A percentile compares a stretch with the other conserved stretches of the same genome.
Conservation (phyloP, 805 yeast genomes). For the Zygosaccharomyces kombuchaensis region DNA sequence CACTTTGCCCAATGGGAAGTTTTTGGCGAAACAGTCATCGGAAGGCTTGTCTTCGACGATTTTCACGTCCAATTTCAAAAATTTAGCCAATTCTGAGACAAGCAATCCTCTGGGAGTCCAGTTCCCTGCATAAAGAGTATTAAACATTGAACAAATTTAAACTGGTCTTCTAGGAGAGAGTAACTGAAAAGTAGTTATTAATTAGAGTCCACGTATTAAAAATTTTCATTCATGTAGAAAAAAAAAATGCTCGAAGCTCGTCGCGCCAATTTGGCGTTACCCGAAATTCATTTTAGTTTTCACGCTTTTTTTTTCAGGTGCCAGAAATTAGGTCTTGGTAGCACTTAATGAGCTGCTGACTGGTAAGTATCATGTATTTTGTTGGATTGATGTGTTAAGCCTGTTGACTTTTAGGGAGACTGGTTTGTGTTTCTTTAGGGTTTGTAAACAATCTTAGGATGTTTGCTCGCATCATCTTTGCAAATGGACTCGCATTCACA, state of each 20-base stretch:
- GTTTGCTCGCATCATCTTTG: too few relatives aligned
- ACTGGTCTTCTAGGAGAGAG: neutral
- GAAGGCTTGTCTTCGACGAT: conserved; percentile 40
- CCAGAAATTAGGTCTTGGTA: neutral
- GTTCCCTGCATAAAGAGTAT: conserved; percentile 45
- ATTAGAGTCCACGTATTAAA: neutral
- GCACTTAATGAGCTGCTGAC: neutral
- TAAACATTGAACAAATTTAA: neutral
- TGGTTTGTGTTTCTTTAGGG: too few relatives aligned
- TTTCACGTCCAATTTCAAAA: conserved; percentile 56
- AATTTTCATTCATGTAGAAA: neutral
- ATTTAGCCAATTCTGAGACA: conserved; percentile 48
- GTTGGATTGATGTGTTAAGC: too few relatives aligned
- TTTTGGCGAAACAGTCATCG: conserved; percentile 34
- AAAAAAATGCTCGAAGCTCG: neutral
- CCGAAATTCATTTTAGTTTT: neutral
- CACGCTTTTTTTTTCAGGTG: neutral
- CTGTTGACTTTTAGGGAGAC: too few relatives aligned
- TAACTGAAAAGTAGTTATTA: neutral
- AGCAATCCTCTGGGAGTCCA: conserved; percentile 27
- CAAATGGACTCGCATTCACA: too few relatives aligned
- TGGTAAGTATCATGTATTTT: too few relatives aligned
- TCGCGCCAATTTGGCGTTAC: neutral
- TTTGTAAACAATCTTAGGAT: too few relatives aligned
- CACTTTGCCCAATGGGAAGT: conserved; percentile 59